Evolutionary conservation across 2,329 filamentous ascomycete species (phyloP).

Genomic region (Bipolaris oryzae): DNA sequence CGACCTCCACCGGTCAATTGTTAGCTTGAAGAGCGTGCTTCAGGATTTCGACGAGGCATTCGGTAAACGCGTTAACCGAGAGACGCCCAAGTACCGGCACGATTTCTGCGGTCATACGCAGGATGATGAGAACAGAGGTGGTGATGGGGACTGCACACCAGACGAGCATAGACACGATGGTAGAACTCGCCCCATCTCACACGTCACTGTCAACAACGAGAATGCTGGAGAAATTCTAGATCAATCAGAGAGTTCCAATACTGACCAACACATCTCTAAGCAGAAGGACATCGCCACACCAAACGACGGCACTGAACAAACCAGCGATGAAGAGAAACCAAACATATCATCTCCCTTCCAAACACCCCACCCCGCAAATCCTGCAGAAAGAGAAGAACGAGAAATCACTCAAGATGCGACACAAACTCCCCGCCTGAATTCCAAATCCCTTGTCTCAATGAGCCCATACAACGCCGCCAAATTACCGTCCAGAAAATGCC

Average conservation of each 20-base stretch:
- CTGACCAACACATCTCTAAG: not conserved
- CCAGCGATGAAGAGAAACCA: not conserved
- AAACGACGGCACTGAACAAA: no score
- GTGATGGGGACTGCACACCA: not conserved
- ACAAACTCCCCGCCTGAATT: not conserved
- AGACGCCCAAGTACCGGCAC: conserved; percentile 3
- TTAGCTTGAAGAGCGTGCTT: conserved; percentile 34
- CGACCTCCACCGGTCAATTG: conserved; percentile 33
- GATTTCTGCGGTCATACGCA: conserved; percentile 3
- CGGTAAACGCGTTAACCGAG: conserved; percentile 7
- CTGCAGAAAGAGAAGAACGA: not conserved
- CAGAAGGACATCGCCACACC: not conserved
- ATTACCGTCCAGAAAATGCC: no score
- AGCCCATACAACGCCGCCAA: no score
- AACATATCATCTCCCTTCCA: not conserved
- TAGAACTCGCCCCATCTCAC: not conserved
- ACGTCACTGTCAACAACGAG: not conserved
- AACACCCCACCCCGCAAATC: not conserved
- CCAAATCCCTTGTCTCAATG: not conserved
- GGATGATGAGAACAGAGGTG: not conserved
- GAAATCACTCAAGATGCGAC: not conserved
- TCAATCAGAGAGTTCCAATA: not conserved
- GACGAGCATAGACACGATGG: not conserved
- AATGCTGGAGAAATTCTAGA: not conserved
- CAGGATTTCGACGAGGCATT: conserved; percentile 31